A percentile compares a stretch with the other conserved stretches of the same genome.
phyloP scores from a whole-genome alignment of 805 yeast genomes.

The Torulaspora quercuum region DNA sequence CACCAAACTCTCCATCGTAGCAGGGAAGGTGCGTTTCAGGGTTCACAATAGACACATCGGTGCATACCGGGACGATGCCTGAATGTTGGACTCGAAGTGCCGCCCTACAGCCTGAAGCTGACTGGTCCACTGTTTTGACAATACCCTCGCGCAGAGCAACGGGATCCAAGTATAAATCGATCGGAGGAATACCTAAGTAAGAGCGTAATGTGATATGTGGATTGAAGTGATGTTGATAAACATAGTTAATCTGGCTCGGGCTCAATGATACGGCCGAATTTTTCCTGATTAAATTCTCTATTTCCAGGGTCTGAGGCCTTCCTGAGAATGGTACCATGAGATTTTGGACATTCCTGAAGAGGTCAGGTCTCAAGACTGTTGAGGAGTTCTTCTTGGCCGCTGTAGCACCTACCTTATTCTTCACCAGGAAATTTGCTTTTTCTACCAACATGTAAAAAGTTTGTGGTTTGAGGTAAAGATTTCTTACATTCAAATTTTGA shows the following conservation, averaged over 20 bases:
- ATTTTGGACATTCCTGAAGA: conserved; percentile 63
- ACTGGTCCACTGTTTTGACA: conserved; percentile 70
- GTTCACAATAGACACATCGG: conserved; percentile 90
- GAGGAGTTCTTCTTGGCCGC: conserved; percentile 15
- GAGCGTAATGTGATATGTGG: conserved; percentile 78
- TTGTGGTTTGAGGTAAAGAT: conserved; percentile 77
- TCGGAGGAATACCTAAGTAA: conserved; percentile 83
- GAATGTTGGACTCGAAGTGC: conserved; percentile 85
- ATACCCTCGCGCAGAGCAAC: conserved; percentile 87
- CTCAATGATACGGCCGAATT: conserved; percentile 64
- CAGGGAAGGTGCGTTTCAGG: conserved; percentile 85
- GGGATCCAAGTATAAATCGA: conserved; percentile 83
- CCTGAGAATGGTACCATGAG: conserved; percentile 77
- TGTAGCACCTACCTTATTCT: conserved; percentile 7
- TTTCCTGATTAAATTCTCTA: conserved; percentile 54
- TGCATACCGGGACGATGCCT: conserved; percentile 93
- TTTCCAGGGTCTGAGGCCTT: conserved; percentile 63
- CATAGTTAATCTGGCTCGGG: conserved; percentile 66
- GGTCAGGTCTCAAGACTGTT: conserved; percentile 22
- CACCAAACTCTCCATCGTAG: conserved; percentile 89
- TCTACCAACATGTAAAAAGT: conserved; percentile 74
- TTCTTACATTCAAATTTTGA: conserved; percentile 76
- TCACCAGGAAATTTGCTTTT: conserved; percentile 51
- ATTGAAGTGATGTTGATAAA: conserved; percentile 74
- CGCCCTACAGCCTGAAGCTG: conserved; percentile 14